Base-by-base conservation (phyloP, 1,139 yeast species). In the Magnusiomyces suaveolens region DNA sequence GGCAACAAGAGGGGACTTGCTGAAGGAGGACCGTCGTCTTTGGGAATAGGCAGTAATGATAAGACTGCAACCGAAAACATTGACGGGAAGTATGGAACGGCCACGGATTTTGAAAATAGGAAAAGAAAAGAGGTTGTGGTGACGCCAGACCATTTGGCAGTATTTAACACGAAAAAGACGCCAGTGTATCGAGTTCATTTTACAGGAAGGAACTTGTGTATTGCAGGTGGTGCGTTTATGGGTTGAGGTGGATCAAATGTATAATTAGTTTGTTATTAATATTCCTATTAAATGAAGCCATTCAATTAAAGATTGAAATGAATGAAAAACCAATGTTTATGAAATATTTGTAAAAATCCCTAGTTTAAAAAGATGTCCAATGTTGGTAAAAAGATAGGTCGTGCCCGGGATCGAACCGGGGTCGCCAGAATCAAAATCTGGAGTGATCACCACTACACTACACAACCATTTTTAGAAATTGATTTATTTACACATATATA, bases 121-220 rank as follows among this genome's bases (percentile, higher is more conserved):
- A 75, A 74, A 64, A 71, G 76, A 57, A 80, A 83, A 65, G 95
- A 88, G 60, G 79, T 87, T 33, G 77, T 83, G 25, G 92, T 96
- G 12, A 82, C 95, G 1, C 76, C 81, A 51, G 99, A 92, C 69
- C 95, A 92, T 64, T 80, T 92, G 83, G 89, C 96, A 2, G 95
- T 94, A 18, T 92, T 85, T 68, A 87, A 87, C 70, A 90, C 99
- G 1, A 92, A 89, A 70, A 84, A 84, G 70, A 88, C 97, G 0
- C 96, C 97, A 1, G 94, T 92, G 25, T 92, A 85, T 72, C 88
- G 87, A 64, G 96, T 94, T 36, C 89, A 85, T 64, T 92, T 90
- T 68, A 90, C 97, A 1, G 78, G 95, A 66, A 77, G 96, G 59
- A 94, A 94, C 69, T 72, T 94, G 61, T 90, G 96, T 64, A 75